Evolutionary conservation across 148 eudicot species (phyloP).

Genomic region (Cornus suecica): DNA sequence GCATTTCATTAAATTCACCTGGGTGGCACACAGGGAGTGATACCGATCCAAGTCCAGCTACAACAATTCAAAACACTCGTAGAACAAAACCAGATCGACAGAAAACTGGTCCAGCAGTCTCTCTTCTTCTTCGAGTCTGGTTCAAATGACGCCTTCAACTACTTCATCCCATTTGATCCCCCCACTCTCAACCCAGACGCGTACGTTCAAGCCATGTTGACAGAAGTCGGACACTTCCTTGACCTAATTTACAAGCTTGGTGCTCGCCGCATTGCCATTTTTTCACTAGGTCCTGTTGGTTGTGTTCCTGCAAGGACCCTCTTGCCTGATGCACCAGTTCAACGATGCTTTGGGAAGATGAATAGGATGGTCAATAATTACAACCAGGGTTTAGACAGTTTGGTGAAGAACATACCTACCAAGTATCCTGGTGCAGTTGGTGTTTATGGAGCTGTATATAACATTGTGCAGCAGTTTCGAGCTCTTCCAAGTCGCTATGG

Average conservation of each 20-base stretch:
- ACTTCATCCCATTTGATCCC: conserved; percentile 31
- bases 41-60: conserved; percentile 38
- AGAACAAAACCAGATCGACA: conserved; percentile 28
- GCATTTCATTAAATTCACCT: neutral
- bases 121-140: conserved; percentile 52
- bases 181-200: conserved; percentile 27
- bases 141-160: conserved; percentile 55
- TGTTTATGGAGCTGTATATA: conserved; percentile 44
- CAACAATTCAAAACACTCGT: conserved; percentile 36
- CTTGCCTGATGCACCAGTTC: conserved; percentile 41
- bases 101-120: conserved; percentile 27
- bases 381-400: conserved; percentile 38
- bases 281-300: conserved; percentile 52
- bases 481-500: conserved; percentile 37
- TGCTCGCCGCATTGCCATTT: conserved; percentile 43
- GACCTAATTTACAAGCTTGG: conserved; percentile 37
- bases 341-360: conserved; percentile 49
- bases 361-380: conserved; percentile 44
- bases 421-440: conserved; percentile 42
- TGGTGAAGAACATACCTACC: conserved; percentile 23
- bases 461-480: conserved; percentile 35
- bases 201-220: conserved; percentile 38
- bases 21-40: conserved; percentile 27
- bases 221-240: conserved; percentile 21
- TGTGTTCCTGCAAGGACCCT: conserved; percentile 55